Conservation (phyloP, 169 alveolate genomes). For the Hepatocystis sp. region DNA sequence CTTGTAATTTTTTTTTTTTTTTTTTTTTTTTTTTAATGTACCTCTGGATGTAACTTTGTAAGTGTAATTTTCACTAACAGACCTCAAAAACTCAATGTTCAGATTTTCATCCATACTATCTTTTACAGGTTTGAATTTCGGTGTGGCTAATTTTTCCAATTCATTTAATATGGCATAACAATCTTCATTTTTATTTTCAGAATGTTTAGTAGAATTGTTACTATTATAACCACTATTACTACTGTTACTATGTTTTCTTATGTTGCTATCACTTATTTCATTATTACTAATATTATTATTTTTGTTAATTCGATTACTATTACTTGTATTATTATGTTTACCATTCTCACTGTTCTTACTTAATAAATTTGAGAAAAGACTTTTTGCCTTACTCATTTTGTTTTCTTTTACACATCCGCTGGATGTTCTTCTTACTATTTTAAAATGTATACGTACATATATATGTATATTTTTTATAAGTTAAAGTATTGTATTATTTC, state of each 20-base stretch:
- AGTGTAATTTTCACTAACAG: constrained; percentile 56
- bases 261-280: neutral
- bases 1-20: no score
- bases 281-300: neutral
- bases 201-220: neutral
- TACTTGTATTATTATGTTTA: neutral
- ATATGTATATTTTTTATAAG: no score
- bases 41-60: constrained; percentile 73
- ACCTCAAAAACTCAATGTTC: constrained; percentile 52
- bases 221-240: neutral
- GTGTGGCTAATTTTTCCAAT: constrained; percentile 30
- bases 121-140: constrained; percentile 46
- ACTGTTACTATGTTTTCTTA: neutral
- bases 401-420: no score
- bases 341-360: neutral
- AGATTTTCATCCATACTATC: constrained; percentile 74
- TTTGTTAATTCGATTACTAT: neutral
- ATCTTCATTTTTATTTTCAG: constrained; percentile 11
- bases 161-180: constrained; percentile 54
- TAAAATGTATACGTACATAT: no score
- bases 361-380: no score
- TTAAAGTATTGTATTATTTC: neutral
- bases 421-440: no score
- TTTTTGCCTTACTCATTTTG: no score
- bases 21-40: neutral